Evolutionary conservation across 2,329 filamentous ascomycete genomes (phyloP).

Genomic region (Phaeosphaeria sp.): DNA sequence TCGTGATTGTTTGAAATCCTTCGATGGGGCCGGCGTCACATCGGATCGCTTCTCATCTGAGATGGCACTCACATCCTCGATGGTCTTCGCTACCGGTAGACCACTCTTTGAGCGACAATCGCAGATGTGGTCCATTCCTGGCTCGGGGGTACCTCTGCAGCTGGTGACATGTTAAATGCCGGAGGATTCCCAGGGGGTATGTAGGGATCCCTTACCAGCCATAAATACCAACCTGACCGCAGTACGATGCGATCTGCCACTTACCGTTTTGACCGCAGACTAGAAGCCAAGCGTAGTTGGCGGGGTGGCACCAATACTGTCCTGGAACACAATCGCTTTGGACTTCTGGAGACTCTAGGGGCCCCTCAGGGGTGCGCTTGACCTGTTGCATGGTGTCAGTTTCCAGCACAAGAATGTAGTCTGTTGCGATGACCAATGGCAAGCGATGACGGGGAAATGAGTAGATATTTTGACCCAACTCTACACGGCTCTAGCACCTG

Average conservation of each 20-base stretch:
- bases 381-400: neutral
- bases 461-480: neutral
- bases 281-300: slow-evolving; percentile 1
- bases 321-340: neutral
- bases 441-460: neutral
- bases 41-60: neutral
- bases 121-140: neutral
- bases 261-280: slow-evolving; percentile 1
- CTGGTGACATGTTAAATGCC: neutral
- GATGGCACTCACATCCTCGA: neutral
- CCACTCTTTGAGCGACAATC: neutral
- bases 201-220: neutral
- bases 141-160: neutral
- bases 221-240: neutral
- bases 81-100: neutral
- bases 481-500: slow-evolving; percentile 3
- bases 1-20: no score
- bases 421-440: neutral
- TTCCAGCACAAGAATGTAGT: neutral
- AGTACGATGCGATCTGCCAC: neutral
- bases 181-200: neutral
- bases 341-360: neutral
- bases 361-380: neutral
- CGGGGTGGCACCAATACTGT: neutral
- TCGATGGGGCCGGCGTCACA: neutral